Evolutionary conservation across 2,329 filamentous ascomycete species (phyloP), one percentile per base, ranked within the genome.

Genomic region (Phialemoniopsis sp.): DNA sequence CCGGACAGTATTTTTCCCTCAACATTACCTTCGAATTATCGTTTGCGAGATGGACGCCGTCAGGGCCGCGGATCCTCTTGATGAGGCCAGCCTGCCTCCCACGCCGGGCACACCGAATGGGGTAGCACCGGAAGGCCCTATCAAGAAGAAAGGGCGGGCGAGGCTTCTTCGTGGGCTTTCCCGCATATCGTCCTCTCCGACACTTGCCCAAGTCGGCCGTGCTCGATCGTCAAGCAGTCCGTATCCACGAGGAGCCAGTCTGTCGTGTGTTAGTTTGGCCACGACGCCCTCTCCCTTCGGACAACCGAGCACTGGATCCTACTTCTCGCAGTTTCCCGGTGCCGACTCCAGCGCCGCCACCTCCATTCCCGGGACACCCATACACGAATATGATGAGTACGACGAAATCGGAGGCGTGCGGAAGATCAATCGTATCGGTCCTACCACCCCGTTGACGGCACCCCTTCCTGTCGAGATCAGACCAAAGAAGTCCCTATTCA

Each of bases 171-270:
- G 82, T 46, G 80, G 82, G 26, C 73, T 95, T 36, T 84, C 91
- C 46, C 82, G 87, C 42, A 91, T 94, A 54, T 83, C 87, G 10
- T 95, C 89, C 0, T 88, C 84, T 7, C 82, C 86, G 1, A 87
- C 85, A 13, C 66, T 95, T 37, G 70, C 76, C 31, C 76, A 77
- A 42, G 61, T 81, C 39, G 75, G 80, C 40, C 78, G 85, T 43
- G 68, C 79, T 18, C 74, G 81, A 40, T 83, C 87, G 7, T 74
- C 78, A 42, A 82, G 78, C 53, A 85, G 84, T 52, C 79, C 83
- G 9, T 82, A 89, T 71, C 66, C 80, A 47, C 60, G 57, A 30
- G 60, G 66, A n/a, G 65, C 64, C 34, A 72, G 65, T 34, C 54
- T 79, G 12, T 80, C 76, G 2, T 79, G 74, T 48, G 70, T 70